phyloP scores from a whole-genome alignment of 768 basidiomycete species.

The Nidula microcarpa region DNA sequence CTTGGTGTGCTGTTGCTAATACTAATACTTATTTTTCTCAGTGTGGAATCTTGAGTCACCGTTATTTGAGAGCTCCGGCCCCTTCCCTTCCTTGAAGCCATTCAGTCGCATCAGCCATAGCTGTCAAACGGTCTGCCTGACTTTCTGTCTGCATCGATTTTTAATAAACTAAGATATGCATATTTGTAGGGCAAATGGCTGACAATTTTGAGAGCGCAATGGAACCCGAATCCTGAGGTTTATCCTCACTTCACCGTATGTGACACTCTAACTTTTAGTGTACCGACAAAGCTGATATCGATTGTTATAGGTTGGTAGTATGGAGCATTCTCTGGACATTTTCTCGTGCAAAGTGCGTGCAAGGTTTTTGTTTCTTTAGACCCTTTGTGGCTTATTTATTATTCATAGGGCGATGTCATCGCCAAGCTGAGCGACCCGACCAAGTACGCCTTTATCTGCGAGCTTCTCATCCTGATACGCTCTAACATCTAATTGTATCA shows the following conservation, averaged over 20 bases:
- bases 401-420: conserved; percentile 61
- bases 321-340: conserved; percentile 77
- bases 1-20: neutral
- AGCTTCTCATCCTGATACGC: conserved; percentile 1
- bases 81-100: conserved; percentile 64
- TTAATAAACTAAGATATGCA: neutral
- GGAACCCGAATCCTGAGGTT: conserved; percentile 73
- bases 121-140: conserved; percentile 67
- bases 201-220: conserved; percentile 72
- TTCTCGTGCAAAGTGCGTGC: conserved; percentile 62
- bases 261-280: conserved; percentile 1
- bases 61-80: conserved; percentile 37
- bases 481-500: conserved; percentile 18
- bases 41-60: conserved; percentile 74
- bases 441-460: conserved; percentile 33
- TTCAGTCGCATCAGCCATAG: conserved; percentile 64
- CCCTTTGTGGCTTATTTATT: neutral
- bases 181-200: conserved; percentile 72
- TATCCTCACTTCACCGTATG: conserved; percentile 83
- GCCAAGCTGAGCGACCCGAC: conserved; percentile 55
- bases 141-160: neutral
- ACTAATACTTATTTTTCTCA: conserved; percentile 22
- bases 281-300: neutral
- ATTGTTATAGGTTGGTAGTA: conserved; percentile 58
- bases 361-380: neutral